Percentiles rank a stretch among this genome's conserved stretches.
Evolutionary conservation across 1,284 basidiomycete species (phyloP).

Genomic region (Ceratorhiza oryzae-sativae): DNA sequence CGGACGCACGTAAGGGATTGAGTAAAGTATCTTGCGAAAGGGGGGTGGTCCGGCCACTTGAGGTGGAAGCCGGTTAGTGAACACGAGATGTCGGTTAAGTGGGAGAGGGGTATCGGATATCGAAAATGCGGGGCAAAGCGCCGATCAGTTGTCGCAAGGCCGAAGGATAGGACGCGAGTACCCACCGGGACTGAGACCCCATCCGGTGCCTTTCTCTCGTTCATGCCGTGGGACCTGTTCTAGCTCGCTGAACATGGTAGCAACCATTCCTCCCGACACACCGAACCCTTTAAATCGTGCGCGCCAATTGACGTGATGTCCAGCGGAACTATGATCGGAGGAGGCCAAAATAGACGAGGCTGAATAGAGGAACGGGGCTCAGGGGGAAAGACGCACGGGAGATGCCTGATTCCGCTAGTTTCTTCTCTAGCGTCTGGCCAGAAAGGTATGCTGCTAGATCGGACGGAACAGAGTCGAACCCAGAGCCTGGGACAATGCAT

Average conservation of each 20-base stretch:
- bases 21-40: conserved; percentile 56
- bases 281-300: conserved; percentile 58
- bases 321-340: conserved; percentile 45
- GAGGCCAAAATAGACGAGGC: neutral
- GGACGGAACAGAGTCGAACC: conserved; percentile 77
- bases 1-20: conserved; percentile 57
- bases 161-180: too few species aligned
- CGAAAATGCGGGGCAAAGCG: too few species aligned
- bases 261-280: conserved; percentile 75
- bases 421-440: conserved; percentile 57
- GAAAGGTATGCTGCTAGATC: conserved; percentile 69
- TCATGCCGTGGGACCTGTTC: conserved; percentile 58
- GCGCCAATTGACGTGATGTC: conserved; percentile 55
- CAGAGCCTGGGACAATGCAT: conserved; percentile 73
- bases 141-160: too few species aligned
- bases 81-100: neutral
- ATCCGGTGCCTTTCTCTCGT: conserved; percentile 52
- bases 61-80: conserved; percentile 48
- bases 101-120: neutral
- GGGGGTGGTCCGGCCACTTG: conserved; percentile 47
- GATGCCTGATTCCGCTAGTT: conserved; percentile 48
- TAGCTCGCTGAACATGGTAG: conserved; percentile 59
- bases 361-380: neutral
- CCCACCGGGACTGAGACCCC: conserved; percentile 67
- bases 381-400: conserved; percentile 46